A percentile compares a stretch with the other conserved stretches of the same genome.
These are phyloP conservation scores for Barnettozyma siamensis DNA, from an alignment of 805 yeast genomes.

Conservation along the genomic window DNA sequence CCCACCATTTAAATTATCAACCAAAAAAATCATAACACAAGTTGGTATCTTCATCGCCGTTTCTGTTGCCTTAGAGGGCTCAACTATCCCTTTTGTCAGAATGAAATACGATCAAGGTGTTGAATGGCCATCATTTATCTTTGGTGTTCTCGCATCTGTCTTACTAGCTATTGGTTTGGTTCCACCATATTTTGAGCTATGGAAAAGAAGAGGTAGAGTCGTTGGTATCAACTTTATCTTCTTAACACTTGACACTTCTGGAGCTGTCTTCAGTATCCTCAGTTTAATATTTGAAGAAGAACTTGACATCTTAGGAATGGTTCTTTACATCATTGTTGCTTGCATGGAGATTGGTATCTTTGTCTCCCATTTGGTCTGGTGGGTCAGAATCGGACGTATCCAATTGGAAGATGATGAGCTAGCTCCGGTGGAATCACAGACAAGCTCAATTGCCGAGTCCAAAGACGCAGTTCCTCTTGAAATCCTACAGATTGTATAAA, in stretches of 20 bases:
- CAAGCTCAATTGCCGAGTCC: not conserved
- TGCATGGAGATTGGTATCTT: conserved; percentile 75
- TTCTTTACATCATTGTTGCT: conserved; percentile 69
- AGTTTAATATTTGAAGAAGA: conserved; percentile 59
- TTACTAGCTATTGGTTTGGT: conserved; percentile 70
- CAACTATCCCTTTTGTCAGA: conserved; percentile 65
- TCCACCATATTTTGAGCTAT: conserved; percentile 85
- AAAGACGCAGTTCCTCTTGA: not conserved
- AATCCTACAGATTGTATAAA: not conserved
- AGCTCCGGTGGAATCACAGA: not conserved
- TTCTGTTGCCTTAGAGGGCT: conserved; percentile 59
- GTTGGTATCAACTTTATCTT: conserved; percentile 86
- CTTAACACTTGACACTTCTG: conserved; percentile 66
- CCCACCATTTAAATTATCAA: conserved; percentile 53
- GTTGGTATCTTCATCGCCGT: conserved; percentile 35
- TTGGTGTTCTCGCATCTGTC: conserved; percentile 78
- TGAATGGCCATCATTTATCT: conserved; percentile 72
- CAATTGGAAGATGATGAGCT: conserved; percentile 7
- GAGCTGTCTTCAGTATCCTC: conserved; percentile 73
- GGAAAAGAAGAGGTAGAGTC: conserved; percentile 75
- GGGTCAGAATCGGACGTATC: conserved; percentile 35
- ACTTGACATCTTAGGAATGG: conserved; percentile 73
- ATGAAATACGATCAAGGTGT: conserved; percentile 45
- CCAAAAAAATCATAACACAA: conserved; percentile 30
- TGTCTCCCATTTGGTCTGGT: conserved; percentile 67